Base-by-base conservation (phyloP, 192 early-diverging fungal species). In the Entrophospora sp. region DNA sequence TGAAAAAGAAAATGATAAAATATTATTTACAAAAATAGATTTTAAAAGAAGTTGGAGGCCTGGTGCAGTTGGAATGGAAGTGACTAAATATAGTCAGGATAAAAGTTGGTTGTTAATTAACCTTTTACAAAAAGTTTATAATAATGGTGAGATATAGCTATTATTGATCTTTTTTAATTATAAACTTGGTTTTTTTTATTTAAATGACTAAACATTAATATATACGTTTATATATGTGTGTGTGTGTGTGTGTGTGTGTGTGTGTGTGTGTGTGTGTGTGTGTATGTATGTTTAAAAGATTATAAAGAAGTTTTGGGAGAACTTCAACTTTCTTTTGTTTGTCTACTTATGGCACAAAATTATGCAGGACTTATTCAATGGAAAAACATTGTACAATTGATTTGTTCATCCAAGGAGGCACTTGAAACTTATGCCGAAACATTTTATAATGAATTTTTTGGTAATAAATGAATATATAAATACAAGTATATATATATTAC, bases 361-460 rank as follows among this genome's bases (percentile, higher is more conserved):
- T 94, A 85, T 57, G 80, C 92, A 9, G 91, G 90, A 0, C 83
- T 93, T 43, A 84, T 92, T 62, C 91, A 93, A 71, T 96, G 91
- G 91, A 93, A 93, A 46, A 74, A 77, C 28, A 31, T 94, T 7
- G 68, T 93, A n/a, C 83, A 88, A 8, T 46, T 94, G 30, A 58
- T 92, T 3, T 85, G 86, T 64, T 74, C 75, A 16, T 85, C 83
- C 45, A 64, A 73, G 10, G 88, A 92, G 28, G 81, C 82, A 2
- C 61, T 94, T 0, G 44, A 70, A 31, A 71, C 77, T 4, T 62
- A 61, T 30, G 62, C 71, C 4, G 58, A 43, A 0, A 72, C 60
- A 6, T n/a, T 88, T 24, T 85, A 85, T 77, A 56, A 73, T 12
- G 81, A 81, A 0, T 75, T 90, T 68, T 38, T 89, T 6, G 76